Evolutionary conservation across 164 flowering plant species (phyloP).

Genomic region (Macadamia integrifolia): DNA sequence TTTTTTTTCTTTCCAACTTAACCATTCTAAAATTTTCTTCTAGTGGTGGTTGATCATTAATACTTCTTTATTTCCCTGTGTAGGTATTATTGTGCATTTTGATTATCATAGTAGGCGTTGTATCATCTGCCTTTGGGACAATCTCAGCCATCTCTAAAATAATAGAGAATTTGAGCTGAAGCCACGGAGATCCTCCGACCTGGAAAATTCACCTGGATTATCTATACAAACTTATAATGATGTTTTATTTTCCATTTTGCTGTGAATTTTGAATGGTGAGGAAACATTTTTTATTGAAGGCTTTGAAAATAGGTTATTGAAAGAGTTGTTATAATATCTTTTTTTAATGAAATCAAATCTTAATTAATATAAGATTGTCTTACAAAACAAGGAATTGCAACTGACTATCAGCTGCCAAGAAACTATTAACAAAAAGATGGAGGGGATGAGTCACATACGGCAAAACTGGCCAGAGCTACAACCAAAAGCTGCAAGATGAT

Average conservation of each 20-base stretch:
- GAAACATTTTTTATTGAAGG: too few relatives aligned
- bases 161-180: constrained; percentile 42
- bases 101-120: constrained; percentile 54
- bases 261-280: too few relatives aligned
- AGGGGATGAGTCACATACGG: too few relatives aligned
- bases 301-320: too few relatives aligned
- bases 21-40: neutral
- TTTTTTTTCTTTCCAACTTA: neutral
- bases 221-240: neutral
- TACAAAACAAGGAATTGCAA: too few relatives aligned
- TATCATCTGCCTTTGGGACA: constrained; percentile 61
- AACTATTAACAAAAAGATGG: too few relatives aligned
- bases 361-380: too few relatives aligned
- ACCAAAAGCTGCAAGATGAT: too few relatives aligned
- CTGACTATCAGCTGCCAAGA: too few relatives aligned
- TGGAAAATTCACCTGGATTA: neutral
- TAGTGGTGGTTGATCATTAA: neutral
- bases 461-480: too few relatives aligned
- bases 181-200: neutral
- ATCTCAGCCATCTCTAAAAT: constrained; percentile 66
- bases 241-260: neutral
- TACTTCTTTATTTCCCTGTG: constrained; percentile 2
- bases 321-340: too few relatives aligned
- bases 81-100: constrained; percentile 54
- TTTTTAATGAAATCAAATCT: too few relatives aligned